phyloP scores from a whole-genome alignment of 352 stramenopile genomes.

The Globisporangium rhizosaccharum region DNA sequence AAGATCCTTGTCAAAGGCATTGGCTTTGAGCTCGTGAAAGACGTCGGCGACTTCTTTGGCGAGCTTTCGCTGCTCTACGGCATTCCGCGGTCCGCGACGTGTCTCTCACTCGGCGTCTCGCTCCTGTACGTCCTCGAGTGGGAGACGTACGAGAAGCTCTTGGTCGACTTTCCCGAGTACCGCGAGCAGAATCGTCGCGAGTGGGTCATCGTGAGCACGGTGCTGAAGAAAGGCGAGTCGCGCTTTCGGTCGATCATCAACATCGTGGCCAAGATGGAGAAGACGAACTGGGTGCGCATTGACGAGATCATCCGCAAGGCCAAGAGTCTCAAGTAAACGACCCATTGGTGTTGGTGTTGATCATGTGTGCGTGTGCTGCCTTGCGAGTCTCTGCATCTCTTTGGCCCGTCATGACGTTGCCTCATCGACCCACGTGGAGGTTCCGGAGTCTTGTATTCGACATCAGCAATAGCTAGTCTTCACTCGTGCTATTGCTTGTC shows the following conservation, averaged over 20 bases:
- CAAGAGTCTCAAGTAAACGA: slow-evolving; percentile 40
- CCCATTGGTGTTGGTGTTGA: no score
- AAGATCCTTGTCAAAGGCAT: slow-evolving; percentile 57
- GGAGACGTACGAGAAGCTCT: slow-evolving; percentile 60
- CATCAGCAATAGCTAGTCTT: no score
- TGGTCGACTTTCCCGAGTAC: slow-evolving; percentile 74
- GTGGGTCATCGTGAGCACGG: slow-evolving; percentile 70
- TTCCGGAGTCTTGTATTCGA: no score
- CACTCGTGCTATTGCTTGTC: no score
- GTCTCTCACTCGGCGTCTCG: slow-evolving; percentile 55
- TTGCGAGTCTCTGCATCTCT: no score
- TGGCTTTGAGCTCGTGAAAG: slow-evolving; percentile 67
- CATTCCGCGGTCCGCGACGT: slow-evolving; percentile 72
- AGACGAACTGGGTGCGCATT: slow-evolving; percentile 51
- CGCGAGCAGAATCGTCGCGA: slow-evolving; percentile 63
- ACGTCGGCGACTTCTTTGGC: slow-evolving; percentile 51
- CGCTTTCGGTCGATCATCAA: slow-evolving; percentile 66
- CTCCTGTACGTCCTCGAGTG: slow-evolving; percentile 78
- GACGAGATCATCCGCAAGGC: slow-evolving; percentile 69
- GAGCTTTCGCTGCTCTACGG: slow-evolving; percentile 52
- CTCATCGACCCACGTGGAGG: no score
- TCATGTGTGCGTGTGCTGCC: no score
- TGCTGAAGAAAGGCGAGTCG: slow-evolving; percentile 49
- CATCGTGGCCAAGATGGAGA: slow-evolving; percentile 60
- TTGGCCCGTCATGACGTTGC: no score